These are phyloP conservation scores for Barnettozyma siamensis DNA, from an alignment of 805 yeast genomes.

Conservation along the genomic window DNA sequence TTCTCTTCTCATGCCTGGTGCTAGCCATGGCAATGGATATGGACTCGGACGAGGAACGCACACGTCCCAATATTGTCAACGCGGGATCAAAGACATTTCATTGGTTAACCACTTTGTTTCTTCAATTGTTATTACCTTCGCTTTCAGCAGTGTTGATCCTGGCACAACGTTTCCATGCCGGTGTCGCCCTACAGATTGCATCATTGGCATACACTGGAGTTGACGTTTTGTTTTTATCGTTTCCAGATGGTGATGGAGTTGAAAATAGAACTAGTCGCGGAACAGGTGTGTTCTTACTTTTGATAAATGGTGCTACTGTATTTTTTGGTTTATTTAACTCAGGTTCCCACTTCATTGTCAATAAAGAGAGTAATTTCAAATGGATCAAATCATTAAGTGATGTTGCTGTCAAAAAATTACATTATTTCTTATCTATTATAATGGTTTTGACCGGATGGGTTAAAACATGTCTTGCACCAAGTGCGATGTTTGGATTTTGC, in stretches of 20 bases:
- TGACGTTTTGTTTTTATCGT: conserved; percentile 53
- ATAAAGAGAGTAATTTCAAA: conserved; percentile 14
- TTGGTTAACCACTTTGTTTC: conserved; percentile 48
- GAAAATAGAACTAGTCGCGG: conserved; percentile 67
- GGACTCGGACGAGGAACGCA: conserved; percentile 27
- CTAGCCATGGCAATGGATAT: conserved; percentile 21
- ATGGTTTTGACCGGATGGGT: conserved; percentile 66
- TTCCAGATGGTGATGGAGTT: conserved; percentile 59
- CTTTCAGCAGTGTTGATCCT: conserved; percentile 47
- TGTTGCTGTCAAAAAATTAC: conserved; percentile 28
- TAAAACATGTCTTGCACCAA: conserved; percentile 72
- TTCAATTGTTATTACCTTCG: conserved; percentile 51
- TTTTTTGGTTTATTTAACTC: conserved; percentile 50
- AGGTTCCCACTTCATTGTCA: conserved; percentile 41
- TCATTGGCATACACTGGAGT: conserved; percentile 45
- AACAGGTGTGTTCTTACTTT: conserved; percentile 56
- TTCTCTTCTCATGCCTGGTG: not conserved
- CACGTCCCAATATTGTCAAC: conserved; percentile 35
- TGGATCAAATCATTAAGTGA: conserved; percentile 35
- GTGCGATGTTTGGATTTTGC: conserved; percentile 84
- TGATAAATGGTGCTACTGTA: conserved; percentile 41
- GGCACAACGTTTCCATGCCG: conserved; percentile 43
- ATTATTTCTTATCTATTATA: conserved; percentile 43
- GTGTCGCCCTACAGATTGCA: conserved; percentile 41
- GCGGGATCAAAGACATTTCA: conserved; percentile 55